phyloP scores from a whole-genome alignment of 352 stramenopile species.

The Globisporangium paddicum region DNA sequence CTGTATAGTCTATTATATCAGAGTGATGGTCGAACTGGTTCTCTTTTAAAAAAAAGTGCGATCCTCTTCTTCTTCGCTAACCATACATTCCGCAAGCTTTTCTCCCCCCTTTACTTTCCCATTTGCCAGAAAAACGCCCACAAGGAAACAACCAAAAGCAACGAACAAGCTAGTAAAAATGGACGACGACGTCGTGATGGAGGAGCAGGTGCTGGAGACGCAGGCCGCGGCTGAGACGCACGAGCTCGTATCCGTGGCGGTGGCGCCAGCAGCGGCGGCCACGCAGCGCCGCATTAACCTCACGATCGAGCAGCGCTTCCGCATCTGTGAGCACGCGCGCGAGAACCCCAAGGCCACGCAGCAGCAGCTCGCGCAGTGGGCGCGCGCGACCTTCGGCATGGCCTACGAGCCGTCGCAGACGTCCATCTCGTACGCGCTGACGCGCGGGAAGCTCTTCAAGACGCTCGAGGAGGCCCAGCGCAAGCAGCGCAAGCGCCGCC shows the following conservation, averaged over 20 bases:
- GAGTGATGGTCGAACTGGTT: background rate
- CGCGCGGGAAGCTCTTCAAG: constrained; percentile 61
- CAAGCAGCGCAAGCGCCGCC: constrained; percentile 33
- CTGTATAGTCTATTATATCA: background rate
- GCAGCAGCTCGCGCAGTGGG: constrained; percentile 71
- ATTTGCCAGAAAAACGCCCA: background rate
- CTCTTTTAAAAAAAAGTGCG: background rate
- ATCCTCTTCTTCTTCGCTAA: background rate
- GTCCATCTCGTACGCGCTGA: constrained; percentile 82
- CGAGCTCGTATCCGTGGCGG: too few species aligned
- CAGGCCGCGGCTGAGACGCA: background rate
- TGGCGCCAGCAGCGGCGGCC: background rate
- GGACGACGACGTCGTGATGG: too few species aligned
- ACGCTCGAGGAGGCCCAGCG: constrained; percentile 70
- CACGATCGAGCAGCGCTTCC: constrained; percentile 77
- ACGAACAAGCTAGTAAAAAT: too few species aligned
- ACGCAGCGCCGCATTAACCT: constrained; percentile 35
- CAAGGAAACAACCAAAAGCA: too few species aligned
- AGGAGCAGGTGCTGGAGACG: background rate
- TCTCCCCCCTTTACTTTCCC: background rate
- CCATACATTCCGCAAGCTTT: background rate
- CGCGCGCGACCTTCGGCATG: constrained; percentile 64
- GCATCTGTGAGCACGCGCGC: constrained; percentile 71
- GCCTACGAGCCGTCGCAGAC: constrained; percentile 75
- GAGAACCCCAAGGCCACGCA: constrained; percentile 71